Percentiles rank a stretch among this genome's conserved stretches.
These are phyloP conservation scores for Raddia guianensis DNA, from an alignment of 176 grass and related monocot genomes.

Conservation along the genomic window DNA sequence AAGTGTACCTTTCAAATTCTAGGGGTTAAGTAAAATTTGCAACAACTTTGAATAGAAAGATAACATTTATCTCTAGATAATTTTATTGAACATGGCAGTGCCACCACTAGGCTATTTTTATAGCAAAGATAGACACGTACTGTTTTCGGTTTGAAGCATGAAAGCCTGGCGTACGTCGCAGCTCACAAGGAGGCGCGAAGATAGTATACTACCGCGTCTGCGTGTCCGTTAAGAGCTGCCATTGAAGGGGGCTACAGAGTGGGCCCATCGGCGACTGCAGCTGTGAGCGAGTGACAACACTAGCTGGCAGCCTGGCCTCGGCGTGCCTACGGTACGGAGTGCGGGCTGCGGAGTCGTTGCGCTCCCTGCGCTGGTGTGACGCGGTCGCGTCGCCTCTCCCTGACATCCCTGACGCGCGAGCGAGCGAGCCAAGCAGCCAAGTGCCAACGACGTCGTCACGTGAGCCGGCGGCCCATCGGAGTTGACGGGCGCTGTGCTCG, in stretches of 20 bases:
- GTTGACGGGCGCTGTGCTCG: constrained; percentile 14
- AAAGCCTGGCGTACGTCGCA: too few relatives aligned
- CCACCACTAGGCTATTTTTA: too few relatives aligned
- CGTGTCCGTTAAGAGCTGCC: not conserved
- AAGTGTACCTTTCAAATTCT: too few relatives aligned
- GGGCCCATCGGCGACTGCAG: not conserved
- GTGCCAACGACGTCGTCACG: constrained; percentile 19
- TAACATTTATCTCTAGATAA: too few relatives aligned
- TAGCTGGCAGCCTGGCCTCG: not conserved
- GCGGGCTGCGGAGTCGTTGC: not conserved
- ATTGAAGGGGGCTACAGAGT: not conserved
- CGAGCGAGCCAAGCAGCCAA: not conserved
- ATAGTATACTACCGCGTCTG: too few relatives aligned
- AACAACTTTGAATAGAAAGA: too few relatives aligned
- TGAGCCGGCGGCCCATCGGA: constrained; percentile 29
- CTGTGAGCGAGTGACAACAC: not conserved
- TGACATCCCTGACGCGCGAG: not conserved
- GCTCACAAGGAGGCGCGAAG: too few relatives aligned
- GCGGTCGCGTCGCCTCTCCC: not conserved
- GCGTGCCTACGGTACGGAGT: not conserved
- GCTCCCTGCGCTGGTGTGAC: not conserved
- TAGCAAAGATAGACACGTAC: too few relatives aligned
- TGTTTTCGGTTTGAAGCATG: too few relatives aligned
- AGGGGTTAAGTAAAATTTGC: too few relatives aligned
- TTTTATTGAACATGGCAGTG: too few relatives aligned